Evolutionary conservation across 768 basidiomycete genomes (phyloP).

Genomic region (Lentinula aciculospora): DNA sequence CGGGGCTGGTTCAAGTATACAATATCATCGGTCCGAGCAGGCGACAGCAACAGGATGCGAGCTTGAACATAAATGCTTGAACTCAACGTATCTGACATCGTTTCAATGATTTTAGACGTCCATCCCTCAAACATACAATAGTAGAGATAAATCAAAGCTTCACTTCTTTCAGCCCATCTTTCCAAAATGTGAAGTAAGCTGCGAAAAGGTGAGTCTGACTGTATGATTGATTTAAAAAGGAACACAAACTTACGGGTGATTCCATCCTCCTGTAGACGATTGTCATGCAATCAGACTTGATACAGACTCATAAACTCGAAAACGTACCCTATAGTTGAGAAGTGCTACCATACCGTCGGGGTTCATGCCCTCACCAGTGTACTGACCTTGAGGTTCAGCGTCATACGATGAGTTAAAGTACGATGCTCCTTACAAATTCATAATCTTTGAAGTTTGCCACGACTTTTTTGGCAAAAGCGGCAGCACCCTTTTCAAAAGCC

Average conservation of each 20-base stretch:
- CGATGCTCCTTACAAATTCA: conserved; percentile 66
- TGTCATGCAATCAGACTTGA: conserved; percentile 12
- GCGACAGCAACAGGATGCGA: background rate
- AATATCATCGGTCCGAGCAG: background rate
- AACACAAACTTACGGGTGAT: conserved; percentile 78
- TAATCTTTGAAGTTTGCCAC: conserved; percentile 87
- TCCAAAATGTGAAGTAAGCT: conserved; percentile 97
- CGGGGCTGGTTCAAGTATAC: background rate
- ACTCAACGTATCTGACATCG: background rate
- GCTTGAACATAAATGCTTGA: background rate
- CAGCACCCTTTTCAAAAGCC: conserved; percentile 80
- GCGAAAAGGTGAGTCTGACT: conserved; percentile 10
- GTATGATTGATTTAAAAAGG: background rate
- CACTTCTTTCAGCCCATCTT: conserved; percentile 80
- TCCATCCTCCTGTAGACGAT: conserved; percentile 57
- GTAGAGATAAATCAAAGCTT: conserved; percentile 38
- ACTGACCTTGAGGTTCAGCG: conserved; percentile 31
- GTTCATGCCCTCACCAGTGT: conserved; percentile 70
- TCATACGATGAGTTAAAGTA: background rate
- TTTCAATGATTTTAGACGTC: no score
- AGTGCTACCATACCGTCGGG: conserved; percentile 92
- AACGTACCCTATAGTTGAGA: conserved; percentile 86
- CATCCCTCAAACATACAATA: background rate
- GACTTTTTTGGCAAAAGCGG: conserved; percentile 80
- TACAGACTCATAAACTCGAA: background rate